Evolutionary conservation across 495 filamentous ascomycete genomes (phyloP).

Genomic region (Aspergillus nidulans): DNA sequence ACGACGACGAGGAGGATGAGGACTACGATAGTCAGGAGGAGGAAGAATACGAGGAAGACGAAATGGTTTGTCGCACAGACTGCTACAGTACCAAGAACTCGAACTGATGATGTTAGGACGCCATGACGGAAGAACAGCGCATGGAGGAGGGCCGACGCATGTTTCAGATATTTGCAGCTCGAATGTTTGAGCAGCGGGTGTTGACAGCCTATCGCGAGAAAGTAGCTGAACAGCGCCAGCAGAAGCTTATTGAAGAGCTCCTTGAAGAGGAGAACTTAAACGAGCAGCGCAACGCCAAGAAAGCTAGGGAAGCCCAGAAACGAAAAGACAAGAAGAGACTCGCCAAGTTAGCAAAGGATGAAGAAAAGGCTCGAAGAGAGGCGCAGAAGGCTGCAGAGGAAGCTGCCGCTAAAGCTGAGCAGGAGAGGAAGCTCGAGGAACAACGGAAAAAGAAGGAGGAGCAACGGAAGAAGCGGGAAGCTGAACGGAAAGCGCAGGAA

Average conservation of each 20-base stretch:
- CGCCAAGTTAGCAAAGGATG: slow-evolving; percentile 81
- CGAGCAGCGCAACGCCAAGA: slow-evolving; percentile 81
- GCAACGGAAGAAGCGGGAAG: slow-evolving; percentile 85
- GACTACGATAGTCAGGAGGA: slow-evolving; percentile 86
- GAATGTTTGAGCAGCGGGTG: slow-evolving; percentile 98
- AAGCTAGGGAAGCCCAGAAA: slow-evolving; percentile 87
- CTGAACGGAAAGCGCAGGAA: slow-evolving; percentile 84
- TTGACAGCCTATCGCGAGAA: slow-evolving; percentile 97
- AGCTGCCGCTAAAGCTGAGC: slow-evolving; percentile 65
- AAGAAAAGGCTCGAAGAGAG: slow-evolving; percentile 81
- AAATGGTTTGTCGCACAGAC: slow-evolving; percentile 52
- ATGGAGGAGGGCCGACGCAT: slow-evolving; percentile 98
- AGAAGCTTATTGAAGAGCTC: slow-evolving; percentile 86
- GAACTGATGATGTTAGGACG: slow-evolving; percentile 59
- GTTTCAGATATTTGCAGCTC: slow-evolving; percentile 99
- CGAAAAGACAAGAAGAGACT: slow-evolving; percentile 83
- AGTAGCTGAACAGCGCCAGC: slow-evolving; percentile 85
- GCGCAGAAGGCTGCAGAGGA: slow-evolving; percentile 92
- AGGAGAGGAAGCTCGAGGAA: slow-evolving; percentile 78
- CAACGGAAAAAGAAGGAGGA: slow-evolving; percentile 76
- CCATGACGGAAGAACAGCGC: slow-evolving; percentile 95
- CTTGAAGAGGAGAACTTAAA: slow-evolving; percentile 74
- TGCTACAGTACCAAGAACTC: slow-evolving; percentile 10
- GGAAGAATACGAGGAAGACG: slow-evolving; percentile 79
- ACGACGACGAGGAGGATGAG: slow-evolving; percentile 79